A percentile compares a stretch with the other conserved stretches of the same genome.
phyloP scores from a whole-genome alignment of 495 filamentous ascomycete species.

The Lindgomyces ingoldianus region DNA sequence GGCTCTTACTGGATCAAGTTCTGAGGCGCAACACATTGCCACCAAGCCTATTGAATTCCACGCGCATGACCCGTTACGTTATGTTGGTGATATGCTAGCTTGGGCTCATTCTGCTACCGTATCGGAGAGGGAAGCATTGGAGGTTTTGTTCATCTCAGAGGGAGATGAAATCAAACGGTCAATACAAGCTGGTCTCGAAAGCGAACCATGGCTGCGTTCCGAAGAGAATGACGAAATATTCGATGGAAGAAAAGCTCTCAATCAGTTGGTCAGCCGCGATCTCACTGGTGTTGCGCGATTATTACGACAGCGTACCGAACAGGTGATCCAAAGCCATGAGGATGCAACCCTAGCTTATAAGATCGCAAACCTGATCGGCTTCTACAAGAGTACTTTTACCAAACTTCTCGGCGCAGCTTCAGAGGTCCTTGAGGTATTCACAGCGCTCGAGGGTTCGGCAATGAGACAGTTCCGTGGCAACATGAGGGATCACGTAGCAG shows the following conservation, averaged over 20 bases:
- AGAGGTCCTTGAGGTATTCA: slow-evolving; percentile 67
- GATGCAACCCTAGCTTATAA: slow-evolving; percentile 87
- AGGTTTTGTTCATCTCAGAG: slow-evolving; percentile 85
- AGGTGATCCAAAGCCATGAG: slow-evolving; percentile 89
- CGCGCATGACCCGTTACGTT: slow-evolving; percentile 88
- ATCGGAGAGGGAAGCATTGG: slow-evolving; percentile 88
- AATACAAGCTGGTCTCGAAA: slow-evolving; percentile 81
- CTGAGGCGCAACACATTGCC: slow-evolving; percentile 43
- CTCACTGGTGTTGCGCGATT: slow-evolving; percentile 75
- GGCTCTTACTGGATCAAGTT: slow-evolving; percentile 73
- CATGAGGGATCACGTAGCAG: slow-evolving; percentile 74
- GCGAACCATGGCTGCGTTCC: slow-evolving; percentile 76
- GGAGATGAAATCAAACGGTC: slow-evolving; percentile 87
- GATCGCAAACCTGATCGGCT: slow-evolving; percentile 81
- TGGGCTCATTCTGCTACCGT: slow-evolving; percentile 95
- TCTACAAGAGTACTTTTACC: slow-evolving; percentile 83
- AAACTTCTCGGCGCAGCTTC: slow-evolving; percentile 73
- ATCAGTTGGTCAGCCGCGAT: slow-evolving; percentile 84
- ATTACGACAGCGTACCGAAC: slow-evolving; percentile 80
- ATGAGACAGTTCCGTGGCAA: slow-evolving; percentile 78
- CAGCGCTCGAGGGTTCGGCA: slow-evolving; percentile 70
- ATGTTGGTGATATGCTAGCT: slow-evolving; percentile 96
- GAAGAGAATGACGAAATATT: slow-evolving; percentile 63
- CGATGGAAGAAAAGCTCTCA: slow-evolving; percentile 80
- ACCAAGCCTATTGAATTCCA: slow-evolving; percentile 93